These are phyloP conservation scores for Umbilicaria muhlenbergii DNA, from an alignment of 495 filamentous ascomycete species.

Conservation along the genomic window DNA sequence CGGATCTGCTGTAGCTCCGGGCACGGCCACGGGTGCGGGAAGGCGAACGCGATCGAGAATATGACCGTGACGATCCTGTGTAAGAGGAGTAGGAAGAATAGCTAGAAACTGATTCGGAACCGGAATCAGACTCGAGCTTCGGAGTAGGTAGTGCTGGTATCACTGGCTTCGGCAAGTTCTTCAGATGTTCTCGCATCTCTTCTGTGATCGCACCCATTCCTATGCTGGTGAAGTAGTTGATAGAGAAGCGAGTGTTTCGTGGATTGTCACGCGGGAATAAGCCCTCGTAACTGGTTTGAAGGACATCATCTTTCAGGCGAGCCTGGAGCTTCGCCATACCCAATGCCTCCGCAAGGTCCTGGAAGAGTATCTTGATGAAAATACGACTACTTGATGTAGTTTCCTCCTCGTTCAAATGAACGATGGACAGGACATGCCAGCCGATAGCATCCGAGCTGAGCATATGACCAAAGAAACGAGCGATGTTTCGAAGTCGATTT, in stretches of 20 bases:
- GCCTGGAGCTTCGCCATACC: slow-evolving; percentile 65
- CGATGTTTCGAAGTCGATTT: slow-evolving; percentile 85
- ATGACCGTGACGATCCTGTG: slow-evolving; percentile 31
- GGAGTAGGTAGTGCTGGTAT: slow-evolving; percentile 46
- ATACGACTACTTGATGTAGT: slow-evolving; percentile 91
- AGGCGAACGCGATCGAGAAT: slow-evolving; percentile 18
- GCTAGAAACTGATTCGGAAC: slow-evolving; percentile 45
- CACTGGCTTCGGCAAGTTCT: slow-evolving; percentile 68
- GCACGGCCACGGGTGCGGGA: slow-evolving; percentile 6
- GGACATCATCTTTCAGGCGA: slow-evolving; percentile 57
- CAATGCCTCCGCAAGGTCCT: slow-evolving; percentile 76
- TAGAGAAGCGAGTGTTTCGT: slow-evolving; percentile 83
- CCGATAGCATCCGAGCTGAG: slow-evolving; percentile 74
- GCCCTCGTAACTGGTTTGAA: slow-evolving; percentile 67
- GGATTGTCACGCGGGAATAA: slow-evolving; percentile 81
- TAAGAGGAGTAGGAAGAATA: slow-evolving; percentile 45
- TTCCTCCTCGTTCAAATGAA: slow-evolving; percentile 91
- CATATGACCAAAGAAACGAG: slow-evolving; percentile 86
- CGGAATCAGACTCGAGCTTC: slow-evolving; percentile 33
- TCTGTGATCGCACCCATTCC: slow-evolving; percentile 91
- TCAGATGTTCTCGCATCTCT: slow-evolving; percentile 80
- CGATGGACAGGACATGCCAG: slow-evolving; percentile 73
- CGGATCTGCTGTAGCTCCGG: slow-evolving; percentile 4
- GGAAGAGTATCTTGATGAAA: slow-evolving; percentile 95
- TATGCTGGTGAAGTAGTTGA: slow-evolving; percentile 98